Conservation (phyloP, 306 rosid genomes). For the Crataegus laevigata region DNA sequence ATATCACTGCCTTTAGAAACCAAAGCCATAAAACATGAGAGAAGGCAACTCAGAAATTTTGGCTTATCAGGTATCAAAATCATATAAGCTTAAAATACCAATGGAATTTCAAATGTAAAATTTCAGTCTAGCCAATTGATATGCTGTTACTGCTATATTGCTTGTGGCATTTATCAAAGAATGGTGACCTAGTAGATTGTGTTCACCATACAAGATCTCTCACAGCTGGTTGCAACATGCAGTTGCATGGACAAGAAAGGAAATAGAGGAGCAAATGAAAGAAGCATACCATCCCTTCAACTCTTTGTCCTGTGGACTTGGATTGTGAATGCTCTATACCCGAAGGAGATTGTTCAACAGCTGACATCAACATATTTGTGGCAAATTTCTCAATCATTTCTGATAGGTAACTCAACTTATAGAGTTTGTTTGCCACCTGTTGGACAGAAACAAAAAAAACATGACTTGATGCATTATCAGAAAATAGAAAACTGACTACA, state of each 20-base stretch:
- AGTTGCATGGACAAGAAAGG: background rate
- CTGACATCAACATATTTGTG: conserved; percentile 63
- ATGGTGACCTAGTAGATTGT: background rate
- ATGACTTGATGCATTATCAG: background rate
- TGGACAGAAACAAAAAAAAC: conserved; percentile 10
- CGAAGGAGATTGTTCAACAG: conserved; percentile 43
- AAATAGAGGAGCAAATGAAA: background rate
- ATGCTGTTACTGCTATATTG: background rate
- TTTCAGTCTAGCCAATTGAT: background rate
- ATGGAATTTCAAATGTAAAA: background rate
- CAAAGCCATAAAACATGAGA: background rate
- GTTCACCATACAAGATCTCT: background rate
- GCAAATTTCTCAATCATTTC: conserved; percentile 79
- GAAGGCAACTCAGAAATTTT: background rate
- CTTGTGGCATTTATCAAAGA: background rate
- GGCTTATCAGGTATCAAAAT: background rate
- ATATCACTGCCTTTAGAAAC: background rate
- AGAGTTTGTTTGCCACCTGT: conserved; percentile 96
- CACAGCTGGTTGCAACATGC: background rate
- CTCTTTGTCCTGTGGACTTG: conserved; percentile 41
- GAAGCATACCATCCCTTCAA: conserved; percentile 39
- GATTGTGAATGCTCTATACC: conserved; percentile 44
- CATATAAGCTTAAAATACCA: background rate
- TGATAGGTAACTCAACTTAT: conserved; percentile 68
- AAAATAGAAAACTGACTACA: background rate